These are phyloP conservation scores for Tritrichomonas musculus DNA, from an alignment of 208 protist genomes.

Conservation along the genomic window DNA sequence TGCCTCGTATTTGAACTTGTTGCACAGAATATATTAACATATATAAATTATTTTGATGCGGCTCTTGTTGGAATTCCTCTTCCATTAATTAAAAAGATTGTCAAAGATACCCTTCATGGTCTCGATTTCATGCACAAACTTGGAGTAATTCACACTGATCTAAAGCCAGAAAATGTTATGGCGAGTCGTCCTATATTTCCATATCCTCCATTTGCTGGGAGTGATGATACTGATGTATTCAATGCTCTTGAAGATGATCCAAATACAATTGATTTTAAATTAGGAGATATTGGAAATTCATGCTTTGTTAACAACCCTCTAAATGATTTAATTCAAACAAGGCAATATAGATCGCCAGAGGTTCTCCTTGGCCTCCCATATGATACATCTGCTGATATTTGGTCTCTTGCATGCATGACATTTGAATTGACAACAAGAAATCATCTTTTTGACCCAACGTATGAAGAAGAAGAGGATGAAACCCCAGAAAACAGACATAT, in stretches of 20 bases:
- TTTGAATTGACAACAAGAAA: constrained; percentile 71
- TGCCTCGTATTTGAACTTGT: constrained; percentile 26
- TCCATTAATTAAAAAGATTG: constrained; percentile 36
- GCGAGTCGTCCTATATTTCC: not conserved
- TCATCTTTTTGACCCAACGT: constrained; percentile 34
- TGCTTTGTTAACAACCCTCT: not conserved
- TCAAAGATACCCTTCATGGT: constrained; percentile 39
- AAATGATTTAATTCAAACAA: constrained; percentile 11
- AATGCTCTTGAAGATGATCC: not conserved
- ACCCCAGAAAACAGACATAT: not conserved
- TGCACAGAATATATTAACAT: not conserved
- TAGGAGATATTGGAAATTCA: constrained; percentile 8
- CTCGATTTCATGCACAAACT: constrained; percentile 48
- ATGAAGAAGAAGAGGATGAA: not conserved
- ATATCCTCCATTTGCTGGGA: not conserved
- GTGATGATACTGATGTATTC: not conserved
- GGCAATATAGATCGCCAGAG: constrained; percentile 24
- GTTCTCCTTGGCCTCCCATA: constrained; percentile 34
- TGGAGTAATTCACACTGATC: constrained; percentile 53
- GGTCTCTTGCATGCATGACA: constrained; percentile 64
- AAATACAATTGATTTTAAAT: not conserved
- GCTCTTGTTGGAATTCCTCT: constrained; percentile 32
- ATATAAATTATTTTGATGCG: not conserved
- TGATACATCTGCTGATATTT: constrained; percentile 65
- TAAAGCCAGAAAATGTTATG: constrained; percentile 57